These are phyloP conservation scores for Senecio squalidus DNA, from an alignment of 140 eudicot species.

Conservation along the genomic window DNA sequence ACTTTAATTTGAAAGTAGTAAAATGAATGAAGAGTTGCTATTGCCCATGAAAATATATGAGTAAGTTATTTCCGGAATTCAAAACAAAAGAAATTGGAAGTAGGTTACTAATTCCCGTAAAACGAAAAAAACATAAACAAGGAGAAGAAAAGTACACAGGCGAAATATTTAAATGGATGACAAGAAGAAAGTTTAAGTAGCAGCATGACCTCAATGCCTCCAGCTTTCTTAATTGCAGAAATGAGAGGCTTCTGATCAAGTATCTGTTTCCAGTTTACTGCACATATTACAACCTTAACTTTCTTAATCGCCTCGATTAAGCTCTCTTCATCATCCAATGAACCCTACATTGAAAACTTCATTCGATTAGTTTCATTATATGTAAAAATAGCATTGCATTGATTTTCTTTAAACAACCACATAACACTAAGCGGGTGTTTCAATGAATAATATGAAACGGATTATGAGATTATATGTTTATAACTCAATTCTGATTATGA, in stretches of 20 bases:
- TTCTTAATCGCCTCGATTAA: slow-evolving; percentile 56
- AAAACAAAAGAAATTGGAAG: too few species aligned
- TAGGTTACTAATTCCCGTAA: too few species aligned
- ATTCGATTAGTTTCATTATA: not conserved
- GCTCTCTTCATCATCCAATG: slow-evolving; percentile 72
- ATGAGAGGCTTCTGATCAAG: slow-evolving; percentile 75
- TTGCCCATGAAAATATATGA: too few species aligned
- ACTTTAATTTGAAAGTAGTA: too few species aligned
- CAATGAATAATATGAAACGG: too few species aligned
- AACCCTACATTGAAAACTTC: slow-evolving; percentile 47
- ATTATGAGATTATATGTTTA: too few species aligned
- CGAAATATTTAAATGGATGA: too few species aligned
- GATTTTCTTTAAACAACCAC: not conserved
- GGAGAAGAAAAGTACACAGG: not conserved
- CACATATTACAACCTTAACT: slow-evolving; percentile 79
- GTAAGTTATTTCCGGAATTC: too few species aligned
- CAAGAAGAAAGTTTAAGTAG: not conserved
- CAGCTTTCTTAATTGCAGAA: slow-evolving; percentile 55
- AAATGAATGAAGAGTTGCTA: too few species aligned
- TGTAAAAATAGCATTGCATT: not conserved
- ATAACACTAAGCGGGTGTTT: too few species aligned
- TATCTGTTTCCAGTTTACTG: slow-evolving; percentile 53
- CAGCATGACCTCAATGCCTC: slow-evolving; percentile 56
- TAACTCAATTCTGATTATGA: too few species aligned
- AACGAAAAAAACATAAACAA: not conserved